phyloP scores from a whole-genome alignment of 1,284 basidiomycete species.

The Ceratobasidium sp. region DNA sequence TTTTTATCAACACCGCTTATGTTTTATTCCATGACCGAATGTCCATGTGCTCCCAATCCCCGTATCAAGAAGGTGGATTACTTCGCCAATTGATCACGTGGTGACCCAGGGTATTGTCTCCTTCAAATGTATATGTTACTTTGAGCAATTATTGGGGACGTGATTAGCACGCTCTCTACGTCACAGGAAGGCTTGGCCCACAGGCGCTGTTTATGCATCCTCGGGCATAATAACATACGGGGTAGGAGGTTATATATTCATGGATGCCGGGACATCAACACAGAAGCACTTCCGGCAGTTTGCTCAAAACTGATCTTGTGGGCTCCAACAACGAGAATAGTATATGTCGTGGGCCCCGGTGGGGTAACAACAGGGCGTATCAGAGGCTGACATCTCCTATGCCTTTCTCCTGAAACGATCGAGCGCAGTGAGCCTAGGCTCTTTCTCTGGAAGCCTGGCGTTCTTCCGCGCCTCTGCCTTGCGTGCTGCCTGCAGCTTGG shows the following conservation, averaged over 20 bases:
- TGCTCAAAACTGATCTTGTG: background rate
- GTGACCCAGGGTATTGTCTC: background rate
- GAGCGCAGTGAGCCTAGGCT: conserved; percentile 63
- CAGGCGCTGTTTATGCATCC: background rate
- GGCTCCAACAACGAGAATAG: background rate
- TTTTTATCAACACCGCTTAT: background rate
- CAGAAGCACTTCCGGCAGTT: background rate
- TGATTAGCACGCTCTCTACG: too few relatives aligned
- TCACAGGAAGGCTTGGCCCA: too few relatives aligned
- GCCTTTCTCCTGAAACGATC: conserved; percentile 66
- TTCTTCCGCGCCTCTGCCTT: conserved; percentile 58
- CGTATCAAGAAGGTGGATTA: background rate
- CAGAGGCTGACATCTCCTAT: background rate
- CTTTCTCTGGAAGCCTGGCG: conserved; percentile 55
- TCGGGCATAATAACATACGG: background rate
- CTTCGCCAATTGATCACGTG: background rate
- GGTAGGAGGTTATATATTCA: background rate
- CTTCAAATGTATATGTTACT: background rate
- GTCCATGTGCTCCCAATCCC: conserved; percentile 10
- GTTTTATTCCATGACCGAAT: conserved; percentile 11
- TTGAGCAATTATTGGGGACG: background rate
- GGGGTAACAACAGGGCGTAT: background rate
- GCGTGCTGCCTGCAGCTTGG: conserved; percentile 57
- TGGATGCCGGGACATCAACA: background rate
- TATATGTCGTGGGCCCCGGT: too few relatives aligned